Conservation (phyloP, 1,139 yeast species). For the Sugiyamaella grinbergsii region DNA sequence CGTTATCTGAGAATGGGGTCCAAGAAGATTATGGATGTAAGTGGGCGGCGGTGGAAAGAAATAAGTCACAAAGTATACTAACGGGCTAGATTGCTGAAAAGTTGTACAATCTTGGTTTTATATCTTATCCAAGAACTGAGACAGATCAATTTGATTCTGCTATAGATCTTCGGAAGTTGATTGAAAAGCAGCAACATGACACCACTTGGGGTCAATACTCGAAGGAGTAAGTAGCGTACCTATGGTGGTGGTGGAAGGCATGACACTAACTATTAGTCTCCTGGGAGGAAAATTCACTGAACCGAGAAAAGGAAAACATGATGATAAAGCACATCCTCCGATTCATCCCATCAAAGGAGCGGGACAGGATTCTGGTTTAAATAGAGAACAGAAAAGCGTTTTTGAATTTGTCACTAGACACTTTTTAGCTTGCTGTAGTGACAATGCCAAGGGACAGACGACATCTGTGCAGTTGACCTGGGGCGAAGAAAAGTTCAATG, state of each 20-base stretch:
- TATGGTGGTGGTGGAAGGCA: slow-evolving; percentile 20
- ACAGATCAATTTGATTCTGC: slow-evolving; percentile 80
- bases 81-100: slow-evolving; percentile 60
- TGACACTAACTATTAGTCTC: slow-evolving; percentile 26
- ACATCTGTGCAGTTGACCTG: slow-evolving; percentile 68
- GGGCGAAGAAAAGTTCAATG: slow-evolving; percentile 72
- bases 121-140: slow-evolving; percentile 97
- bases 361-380: slow-evolving; percentile 33
- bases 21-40: slow-evolving; percentile 64
- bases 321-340: slow-evolving; percentile 98
- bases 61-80: not conserved
- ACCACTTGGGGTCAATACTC: slow-evolving; percentile 56
- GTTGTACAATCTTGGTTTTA: slow-evolving; percentile 78
- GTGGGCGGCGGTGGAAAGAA: slow-evolving; percentile 28
- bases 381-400: slow-evolving; percentile 60
- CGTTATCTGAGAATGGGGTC: slow-evolving; percentile 75
- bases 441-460: slow-evolving; percentile 79
- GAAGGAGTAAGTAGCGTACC: slow-evolving; percentile 24
- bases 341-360: slow-evolving; percentile 74
- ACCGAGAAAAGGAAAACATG: slow-evolving; percentile 80
- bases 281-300: slow-evolving; percentile 47
- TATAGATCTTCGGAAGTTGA: slow-evolving; percentile 66
- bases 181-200: slow-evolving; percentile 58
- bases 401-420: slow-evolving; percentile 87
- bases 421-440: slow-evolving; percentile 88